Evolutionary conservation across 2,329 filamentous ascomycete genomes (phyloP), one percentile per base, ranked within the genome.

Genomic region (Epichloe festucae): DNA sequence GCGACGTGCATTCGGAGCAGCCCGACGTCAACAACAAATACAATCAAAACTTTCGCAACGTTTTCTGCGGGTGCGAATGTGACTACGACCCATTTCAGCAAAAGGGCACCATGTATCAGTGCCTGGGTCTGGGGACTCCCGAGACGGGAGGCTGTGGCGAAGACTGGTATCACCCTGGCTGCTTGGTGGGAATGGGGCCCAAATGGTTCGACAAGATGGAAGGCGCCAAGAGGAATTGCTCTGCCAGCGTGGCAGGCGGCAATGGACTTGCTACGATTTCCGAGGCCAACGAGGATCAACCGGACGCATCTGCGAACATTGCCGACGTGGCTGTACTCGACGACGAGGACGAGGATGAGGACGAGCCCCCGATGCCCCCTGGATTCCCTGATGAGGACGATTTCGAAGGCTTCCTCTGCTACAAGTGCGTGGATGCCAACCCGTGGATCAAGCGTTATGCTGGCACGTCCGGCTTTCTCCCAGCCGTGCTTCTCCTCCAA

Each of bases 21-120:
- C 79, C 89, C 5, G 76, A 82, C 15, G 71, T 73, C 41, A 81
- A 76, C 57, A 97, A 98, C 71, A 84, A 79, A 60, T 98, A 98
- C 72, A 95, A 96, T 62, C 87, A 96, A 55, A 98, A 98, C 71
- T 98, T 95, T 62, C 78, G 81, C 58, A 97, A 97, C 62, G 79
- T 77, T 44, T 98, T 98, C 70, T 98, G 93, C 65, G 87, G 85
- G 2, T 98, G 93, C 62, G 79, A 79, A 34, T 85, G 90, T 61
- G 81, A 90, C 54, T 98, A 98, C 64, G 86, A 96, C 64, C 82
- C 91, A 0, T 79, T 91, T 46, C 76, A 87, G 63, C 89, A 98
- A 65, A 94, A 91, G 60, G 91, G 91, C 0, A 97, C 90, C 40
- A 98, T 98, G 93, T 98, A 94, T 60, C 93, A 98, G 67, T 98